Evolutionary conservation across 2,329 filamentous ascomycete species (phyloP).

Genomic region (Colletotrichum viniferum): DNA sequence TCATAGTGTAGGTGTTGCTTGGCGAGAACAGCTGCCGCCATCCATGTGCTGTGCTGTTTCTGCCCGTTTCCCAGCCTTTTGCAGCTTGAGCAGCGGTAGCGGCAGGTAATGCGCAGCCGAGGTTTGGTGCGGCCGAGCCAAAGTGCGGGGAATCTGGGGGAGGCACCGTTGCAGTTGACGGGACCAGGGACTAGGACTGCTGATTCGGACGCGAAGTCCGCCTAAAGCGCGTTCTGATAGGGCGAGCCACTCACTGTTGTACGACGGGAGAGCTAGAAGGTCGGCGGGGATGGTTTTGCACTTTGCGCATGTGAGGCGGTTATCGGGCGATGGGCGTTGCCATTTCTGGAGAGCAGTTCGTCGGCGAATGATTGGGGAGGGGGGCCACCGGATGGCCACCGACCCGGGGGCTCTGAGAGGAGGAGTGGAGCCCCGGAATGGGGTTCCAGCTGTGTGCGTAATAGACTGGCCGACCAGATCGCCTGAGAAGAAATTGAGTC

Average conservation of each 20-base stretch:
- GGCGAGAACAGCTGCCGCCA: not conserved
- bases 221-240: not conserved
- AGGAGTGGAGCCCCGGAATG: not conserved
- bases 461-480: not conserved
- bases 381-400: not conserved
- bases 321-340: not conserved
- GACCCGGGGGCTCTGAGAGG: not conserved
- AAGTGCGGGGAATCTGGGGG: constrained; percentile 15
- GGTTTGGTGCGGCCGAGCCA: not conserved
- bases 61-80: not conserved
- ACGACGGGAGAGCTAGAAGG: not conserved
- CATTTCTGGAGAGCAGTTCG: constrained; percentile 16
- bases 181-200: not conserved
- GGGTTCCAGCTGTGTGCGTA: constrained; percentile 12
- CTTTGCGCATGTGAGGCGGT: not conserved
- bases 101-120: constrained; percentile 5
- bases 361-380: not conserved
- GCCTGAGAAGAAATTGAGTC: not conserved
- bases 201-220: not conserved
- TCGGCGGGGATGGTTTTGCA: not conserved
- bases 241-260: not conserved
- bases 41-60: not conserved
- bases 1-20: not conserved
- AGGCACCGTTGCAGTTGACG: not conserved
- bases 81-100: not conserved